Conservation (phyloP, 2,329 filamentous ascomycete genomes). For the Ophiostoma tasmaniense region DNA sequence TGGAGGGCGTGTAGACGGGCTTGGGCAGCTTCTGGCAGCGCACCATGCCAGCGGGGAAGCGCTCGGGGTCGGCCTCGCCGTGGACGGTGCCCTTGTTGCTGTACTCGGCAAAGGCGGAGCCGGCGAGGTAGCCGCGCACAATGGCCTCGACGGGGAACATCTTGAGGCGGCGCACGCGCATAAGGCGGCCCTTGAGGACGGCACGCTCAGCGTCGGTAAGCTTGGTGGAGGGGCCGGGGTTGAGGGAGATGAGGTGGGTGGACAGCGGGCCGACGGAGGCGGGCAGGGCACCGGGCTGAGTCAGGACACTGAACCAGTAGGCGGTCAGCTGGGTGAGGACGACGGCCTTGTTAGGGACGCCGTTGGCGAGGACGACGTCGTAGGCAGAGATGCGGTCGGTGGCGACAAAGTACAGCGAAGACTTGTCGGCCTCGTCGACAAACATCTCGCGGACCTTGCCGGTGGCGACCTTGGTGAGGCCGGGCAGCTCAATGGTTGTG, state of each 20-base stretch:
- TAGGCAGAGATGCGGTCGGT: constrained; percentile 89
- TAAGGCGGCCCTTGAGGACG: constrained; percentile 56
- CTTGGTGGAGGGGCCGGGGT: constrained; percentile 28
- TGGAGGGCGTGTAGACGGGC: constrained; percentile 68
- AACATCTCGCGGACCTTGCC: constrained; percentile 29
- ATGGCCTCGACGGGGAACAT: constrained; percentile 76
- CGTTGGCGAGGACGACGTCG: constrained; percentile 80
- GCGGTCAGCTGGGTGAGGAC: constrained; percentile 40
- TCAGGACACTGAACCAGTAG: constrained; percentile 47
- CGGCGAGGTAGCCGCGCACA: constrained; percentile 84
- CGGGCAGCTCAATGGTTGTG: constrained; percentile 26
- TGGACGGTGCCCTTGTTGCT: constrained; percentile 66
- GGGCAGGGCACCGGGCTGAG: constrained; percentile 33
- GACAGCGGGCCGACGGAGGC: constrained; percentile 30
- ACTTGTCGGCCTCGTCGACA: constrained; percentile 19
- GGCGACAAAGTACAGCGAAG: constrained; percentile 28
- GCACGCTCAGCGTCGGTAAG: constrained; percentile 38
- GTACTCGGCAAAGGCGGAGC: constrained; percentile 75
- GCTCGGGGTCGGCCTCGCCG: constrained; percentile 43
- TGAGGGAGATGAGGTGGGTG: constrained; percentile 44
- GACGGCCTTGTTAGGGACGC: constrained; percentile 45
- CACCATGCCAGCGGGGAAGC: constrained; percentile 50
- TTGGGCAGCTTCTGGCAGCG: constrained; percentile 62
- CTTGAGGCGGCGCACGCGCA: constrained; percentile 66
- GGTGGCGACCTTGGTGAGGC: constrained; percentile 27